Base-by-base conservation (phyloP, 176 grass and related monocot genomes). In the Ensete ventricosum region DNA sequence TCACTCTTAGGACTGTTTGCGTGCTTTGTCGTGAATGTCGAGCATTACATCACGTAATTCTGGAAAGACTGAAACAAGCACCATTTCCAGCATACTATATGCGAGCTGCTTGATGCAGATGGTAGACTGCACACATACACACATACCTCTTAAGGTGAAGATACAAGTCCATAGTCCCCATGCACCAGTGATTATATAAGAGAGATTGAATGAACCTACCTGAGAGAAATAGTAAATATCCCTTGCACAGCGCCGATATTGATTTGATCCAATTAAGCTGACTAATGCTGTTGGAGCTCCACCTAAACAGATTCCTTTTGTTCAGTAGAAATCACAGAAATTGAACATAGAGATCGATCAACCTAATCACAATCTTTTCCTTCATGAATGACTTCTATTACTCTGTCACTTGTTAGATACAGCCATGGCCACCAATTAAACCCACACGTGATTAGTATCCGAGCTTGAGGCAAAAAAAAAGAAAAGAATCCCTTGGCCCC, bases 181-280 rank as follows among this genome's bases (percentile, higher is more conserved):
- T 52, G 11, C 2, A 67, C 6, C 34, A 43, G 21, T 57, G 8
- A 48, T 55, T 54, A 23, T 48, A 73, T 74, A 67, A 29, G 9
- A 54, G 23, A 54, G 11, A n/a, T 27, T 14, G 25, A 52, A 81
- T 43, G 85, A 77, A 82, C 76, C 81, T 86, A 92, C 93, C 81
- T 97, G 93, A 73, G 92, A 79, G 79, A 93, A 97, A 80, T 92
- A 97, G 77, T 97, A 97, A 4, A 97, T 83, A 54, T 97, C 93
- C 74, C 79, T 84, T 63, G 90, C 83, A 43, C 87, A 85, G n/a
- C 87, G 93, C 16, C 71, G 77, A 67, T 97, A 97, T 74, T 92
- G 85, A 74, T 90, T 93, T 76, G 84, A 75, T 54, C 93, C 93
- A 72, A 97, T 90, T 81, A 97, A 88, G 85, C 93, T 93, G 75